Evolutionary conservation across 2,329 filamentous ascomycete species (phyloP), one percentile per base, ranked within the genome.

Genomic region (Akanthomyces muscarius): DNA sequence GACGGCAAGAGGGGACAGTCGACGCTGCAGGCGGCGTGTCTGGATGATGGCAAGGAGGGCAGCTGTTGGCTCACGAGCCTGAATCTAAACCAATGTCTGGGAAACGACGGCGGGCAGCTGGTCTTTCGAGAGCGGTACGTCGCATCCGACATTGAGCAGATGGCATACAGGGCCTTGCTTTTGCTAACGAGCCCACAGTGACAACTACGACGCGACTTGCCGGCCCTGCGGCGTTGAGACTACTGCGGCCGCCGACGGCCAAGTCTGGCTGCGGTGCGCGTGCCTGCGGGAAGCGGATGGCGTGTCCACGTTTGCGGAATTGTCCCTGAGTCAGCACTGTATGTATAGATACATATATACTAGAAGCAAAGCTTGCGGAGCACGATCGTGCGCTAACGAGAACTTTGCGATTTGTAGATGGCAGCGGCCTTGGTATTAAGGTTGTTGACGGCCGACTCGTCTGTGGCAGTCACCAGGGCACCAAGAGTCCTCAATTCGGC

Each of bases 51-150:
- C 4, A 42, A 14, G 11, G 36, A 42, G 13, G 52, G 56, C 25
- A 65, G 52, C 5, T 66, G 65, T 67, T 71, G 68, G 69, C 52
- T 64, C n/a, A 71, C 71, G 52, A 68, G 54, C 41, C 25, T 72
- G 52, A 70, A 71, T 47, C 44, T 71, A 63, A 71, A 71, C 25
- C 23, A 45, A 13, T 71, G 69, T 21, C 21, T 70, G 21, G 69
- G 58, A 11, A 69, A 67, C 54, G 33, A 55, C 14, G 63, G 47
- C 16, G 69, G 70, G 0, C 50, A 41, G 8, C 62, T 72, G 30
- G 61, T 63, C 2, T 70, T 67, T 45, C 45, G 41, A 14, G 61
- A 65, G 4, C 30, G 38, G 70, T 71, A 45, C 56, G 68, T 67
- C 8, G 13, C n/a, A 25, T 10, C 21, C 42, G 5, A 18, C 8